These are phyloP conservation scores for Asterionellopsis glacialis DNA, from an alignment of 108 stramenopile genomes.

Conservation along the genomic window DNA sequence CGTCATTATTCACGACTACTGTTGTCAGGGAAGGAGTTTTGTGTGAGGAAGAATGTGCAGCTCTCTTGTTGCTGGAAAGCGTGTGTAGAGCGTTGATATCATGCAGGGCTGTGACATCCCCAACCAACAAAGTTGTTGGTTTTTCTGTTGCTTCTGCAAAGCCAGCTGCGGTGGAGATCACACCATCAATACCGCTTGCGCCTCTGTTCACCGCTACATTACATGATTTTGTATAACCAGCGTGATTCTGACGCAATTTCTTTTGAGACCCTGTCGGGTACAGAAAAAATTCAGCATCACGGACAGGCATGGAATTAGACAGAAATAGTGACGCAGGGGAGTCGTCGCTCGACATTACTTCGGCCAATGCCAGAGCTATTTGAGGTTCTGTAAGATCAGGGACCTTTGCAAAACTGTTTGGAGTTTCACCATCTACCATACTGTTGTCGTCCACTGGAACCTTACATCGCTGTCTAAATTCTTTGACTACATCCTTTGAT, in stretches of 20 bases:
- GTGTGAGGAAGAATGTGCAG: conserved; percentile 17
- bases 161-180: conserved; percentile 83
- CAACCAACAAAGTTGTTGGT: conserved; percentile 77
- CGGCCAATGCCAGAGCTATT: conserved; percentile 59
- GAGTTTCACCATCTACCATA: background rate
- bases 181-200: conserved; percentile 92
- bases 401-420: background rate
- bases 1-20: conserved; percentile 86
- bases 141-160: conserved; percentile 55
- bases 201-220: conserved; percentile 74
- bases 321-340: conserved; percentile 54
- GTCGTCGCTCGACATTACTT: conserved; percentile 23
- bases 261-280: conserved; percentile 33
- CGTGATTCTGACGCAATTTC: background rate
- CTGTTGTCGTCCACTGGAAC: background rate
- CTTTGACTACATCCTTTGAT: conserved; percentile 7
- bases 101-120: conserved; percentile 87
- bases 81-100: conserved; percentile 83
- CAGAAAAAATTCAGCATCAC: conserved; percentile 87
- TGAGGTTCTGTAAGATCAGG: conserved; percentile 75
- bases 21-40: conserved; percentile 55
- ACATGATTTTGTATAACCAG: background rate
- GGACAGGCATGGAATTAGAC: conserved; percentile 91
- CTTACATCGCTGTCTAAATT: background rate
- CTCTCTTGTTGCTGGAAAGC: conserved; percentile 23